These are phyloP conservation scores for Cyclospora cayetanensis DNA, from an alignment of 169 alveolate species.

Conservation along the genomic window DNA sequence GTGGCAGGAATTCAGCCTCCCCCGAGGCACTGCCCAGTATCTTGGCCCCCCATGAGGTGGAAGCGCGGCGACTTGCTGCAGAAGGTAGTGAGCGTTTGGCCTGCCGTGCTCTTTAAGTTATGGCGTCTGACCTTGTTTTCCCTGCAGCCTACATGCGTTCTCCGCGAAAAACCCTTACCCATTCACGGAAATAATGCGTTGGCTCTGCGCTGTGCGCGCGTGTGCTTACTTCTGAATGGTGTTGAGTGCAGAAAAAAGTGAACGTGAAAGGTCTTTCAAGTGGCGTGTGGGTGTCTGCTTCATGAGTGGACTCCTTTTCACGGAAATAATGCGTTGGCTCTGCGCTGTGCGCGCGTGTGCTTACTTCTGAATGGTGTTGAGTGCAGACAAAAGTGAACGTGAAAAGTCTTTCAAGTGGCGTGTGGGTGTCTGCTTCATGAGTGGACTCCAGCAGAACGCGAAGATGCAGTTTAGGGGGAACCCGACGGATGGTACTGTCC, in stretches of 20 bases:
- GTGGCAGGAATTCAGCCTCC: background rate
- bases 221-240: background rate
- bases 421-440: constrained; percentile 49
- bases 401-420: constrained; percentile 12
- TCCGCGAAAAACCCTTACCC: too few relatives aligned
- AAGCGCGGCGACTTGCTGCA: constrained; percentile 53
- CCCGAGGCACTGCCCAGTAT: background rate
- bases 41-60: background rate
- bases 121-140: too few relatives aligned
- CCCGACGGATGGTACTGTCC: background rate
- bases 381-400: background rate
- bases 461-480: background rate
- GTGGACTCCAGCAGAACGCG: background rate
- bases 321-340: background rate
- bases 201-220: background rate
- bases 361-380: background rate
- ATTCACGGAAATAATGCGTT: background rate
- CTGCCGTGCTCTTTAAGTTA: too few relatives aligned
- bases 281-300: constrained; percentile 57
- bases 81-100: background rate
- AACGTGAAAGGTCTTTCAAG: background rate
- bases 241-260: background rate
- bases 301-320: background rate
- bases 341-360: background rate
- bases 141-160: too few relatives aligned